Base-by-base conservation (phyloP, 1,284 basidiomycete species). In the Irpex rosettiformis region DNA sequence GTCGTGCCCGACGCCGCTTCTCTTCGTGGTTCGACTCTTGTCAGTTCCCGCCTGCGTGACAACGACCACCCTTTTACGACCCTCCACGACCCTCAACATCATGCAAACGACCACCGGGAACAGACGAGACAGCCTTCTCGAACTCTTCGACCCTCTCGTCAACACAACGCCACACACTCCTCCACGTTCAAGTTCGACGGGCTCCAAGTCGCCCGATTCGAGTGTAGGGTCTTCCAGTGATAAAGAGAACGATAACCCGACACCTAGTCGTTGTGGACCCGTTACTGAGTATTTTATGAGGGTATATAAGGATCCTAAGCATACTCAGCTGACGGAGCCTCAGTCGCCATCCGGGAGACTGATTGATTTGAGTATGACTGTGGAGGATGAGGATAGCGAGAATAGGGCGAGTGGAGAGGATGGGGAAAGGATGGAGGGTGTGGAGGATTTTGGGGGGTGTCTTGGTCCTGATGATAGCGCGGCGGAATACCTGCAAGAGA, bases 201-300 rank as follows among this genome's bases (percentile, higher is more conserved):
- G 51, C 54, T 37, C 33, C 4, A 16, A 8, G 33, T 62, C 63
- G 2, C 58, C 61, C 18, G 63, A 62, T 24, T 56, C 55, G 0
- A 37, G 33, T 16, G 10, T 37, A 16, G 33, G 33, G 4, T 40
- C 29, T 0, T 72, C 71, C 0, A 37, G 33, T 16, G 83, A 86
- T 77, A 86, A 86, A 75, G 85, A 86, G 69, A 87, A 86, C 69
- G 68, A 77, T 45, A 68, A 60, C 13, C 76, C 76, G 3, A n/a
- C 25, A 6, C 68, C 71, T 18, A 72, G n/a, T n/a, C n/a, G 77
- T 18, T 69, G 33, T 37, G 33, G 33, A 16, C 33, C 33, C 1
- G 33, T 82, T 60, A 77, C 75, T 24, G 73, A 76, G 11, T 82
- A 83, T 68, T 84, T 85, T 67, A 77, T 74, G 61, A 74, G 76